These are phyloP conservation scores for Coriaria nepalensis DNA, from an alignment of 306 rosid species.

Conservation along the genomic window DNA sequence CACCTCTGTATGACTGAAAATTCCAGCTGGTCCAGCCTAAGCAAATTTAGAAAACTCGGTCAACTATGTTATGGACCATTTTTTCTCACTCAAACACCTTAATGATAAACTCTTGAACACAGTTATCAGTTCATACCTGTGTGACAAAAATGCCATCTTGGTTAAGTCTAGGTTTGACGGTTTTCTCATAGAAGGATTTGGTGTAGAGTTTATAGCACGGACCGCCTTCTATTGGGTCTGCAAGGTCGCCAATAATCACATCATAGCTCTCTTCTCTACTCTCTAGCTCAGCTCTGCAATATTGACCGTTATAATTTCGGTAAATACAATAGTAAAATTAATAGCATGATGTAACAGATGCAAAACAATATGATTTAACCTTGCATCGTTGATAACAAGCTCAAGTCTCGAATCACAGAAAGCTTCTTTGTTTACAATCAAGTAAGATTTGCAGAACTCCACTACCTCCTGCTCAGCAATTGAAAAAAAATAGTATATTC, in stretches of 20 bases:
- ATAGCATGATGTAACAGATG: neutral
- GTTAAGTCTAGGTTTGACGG: conserved; percentile 67
- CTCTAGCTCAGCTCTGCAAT: conserved; percentile 66
- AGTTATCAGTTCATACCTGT: conserved; percentile 32
- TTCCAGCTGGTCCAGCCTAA: conserved; percentile 98
- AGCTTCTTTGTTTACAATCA: conserved; percentile 75
- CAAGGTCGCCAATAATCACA: conserved; percentile 83
- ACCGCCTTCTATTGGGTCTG: conserved; percentile 95
- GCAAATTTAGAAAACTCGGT: neutral
- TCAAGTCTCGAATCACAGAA: conserved; percentile 68
- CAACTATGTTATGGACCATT: conserved; percentile 2
- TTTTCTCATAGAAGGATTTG: conserved; percentile 73
- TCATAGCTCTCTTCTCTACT: conserved; percentile 47
- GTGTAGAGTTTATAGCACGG: conserved; percentile 96
- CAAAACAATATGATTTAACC: conserved; percentile 20
- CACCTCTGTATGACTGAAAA: conserved; percentile 87
- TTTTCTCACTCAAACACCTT: too few relatives aligned
- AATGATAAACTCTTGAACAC: neutral
- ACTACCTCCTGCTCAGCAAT: conserved; percentile 73
- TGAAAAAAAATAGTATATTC: neutral
- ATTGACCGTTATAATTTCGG: conserved; percentile 12
- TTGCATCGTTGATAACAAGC: conserved; percentile 81
- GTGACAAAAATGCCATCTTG: conserved; percentile 86
- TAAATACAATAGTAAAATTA: neutral
- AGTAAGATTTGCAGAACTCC: conserved; percentile 78